Conservation (phyloP, 2,329 filamentous ascomycete species). For the Pseudogymnoascus pannorum region DNA sequence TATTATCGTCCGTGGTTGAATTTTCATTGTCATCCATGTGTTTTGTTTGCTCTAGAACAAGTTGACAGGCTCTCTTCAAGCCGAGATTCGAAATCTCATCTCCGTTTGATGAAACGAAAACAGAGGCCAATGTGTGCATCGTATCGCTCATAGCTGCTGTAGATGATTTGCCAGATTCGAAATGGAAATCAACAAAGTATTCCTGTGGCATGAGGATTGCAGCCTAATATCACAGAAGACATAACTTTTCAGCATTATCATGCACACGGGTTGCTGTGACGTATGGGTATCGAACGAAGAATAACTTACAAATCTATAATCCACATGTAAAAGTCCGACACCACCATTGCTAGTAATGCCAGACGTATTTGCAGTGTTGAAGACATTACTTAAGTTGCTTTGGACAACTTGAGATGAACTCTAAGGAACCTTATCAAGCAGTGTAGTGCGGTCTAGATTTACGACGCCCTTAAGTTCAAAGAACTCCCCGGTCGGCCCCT, state of each 20-base stretch:
- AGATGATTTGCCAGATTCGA: background rate
- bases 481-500: background rate
- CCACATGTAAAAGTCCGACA: background rate
- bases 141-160: background rate
- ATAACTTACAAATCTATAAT: background rate
- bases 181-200: background rate
- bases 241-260: too few relatives aligned
- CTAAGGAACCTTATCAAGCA: background rate
- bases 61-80: background rate
- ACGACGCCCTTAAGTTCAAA: background rate
- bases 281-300: background rate
- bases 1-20: background rate
- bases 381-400: too few relatives aligned
- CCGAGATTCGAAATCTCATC: background rate
- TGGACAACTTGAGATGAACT: background rate
- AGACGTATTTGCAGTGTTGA: background rate
- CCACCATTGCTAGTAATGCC: background rate
- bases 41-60: background rate
- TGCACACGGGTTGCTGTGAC: too few relatives aligned
- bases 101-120: background rate
- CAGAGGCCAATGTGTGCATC: background rate
- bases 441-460: background rate
- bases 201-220: background rate
- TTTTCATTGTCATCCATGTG: background rate
- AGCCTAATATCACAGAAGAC: background rate